A percentile compares a stretch with the other conserved stretches of the same genome.
phyloP scores from a whole-genome alignment of 805 yeast species.

The Cephaloascus fragrans region DNA sequence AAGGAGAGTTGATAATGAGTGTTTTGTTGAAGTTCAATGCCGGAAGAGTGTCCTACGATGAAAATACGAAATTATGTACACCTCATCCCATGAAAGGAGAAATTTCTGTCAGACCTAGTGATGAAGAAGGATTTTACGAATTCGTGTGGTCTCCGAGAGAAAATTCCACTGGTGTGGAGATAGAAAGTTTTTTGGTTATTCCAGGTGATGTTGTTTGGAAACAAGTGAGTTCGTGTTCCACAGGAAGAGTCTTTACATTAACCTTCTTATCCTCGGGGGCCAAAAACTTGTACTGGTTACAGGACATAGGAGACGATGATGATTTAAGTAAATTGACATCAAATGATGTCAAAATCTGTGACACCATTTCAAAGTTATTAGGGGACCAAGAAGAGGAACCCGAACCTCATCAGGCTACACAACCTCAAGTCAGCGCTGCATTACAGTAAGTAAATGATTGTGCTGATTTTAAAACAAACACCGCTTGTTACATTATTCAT shows the following conservation, averaged over 20 bases:
- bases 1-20: too few relatives aligned
- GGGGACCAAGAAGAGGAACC: slow-evolving; percentile 16
- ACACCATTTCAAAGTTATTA: slow-evolving; percentile 38
- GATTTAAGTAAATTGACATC: slow-evolving; percentile 45
- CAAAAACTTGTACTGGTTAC: slow-evolving; percentile 62
- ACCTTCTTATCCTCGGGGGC: slow-evolving; percentile 57
- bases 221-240: slow-evolving; percentile 54
- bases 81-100: slow-evolving; percentile 67
- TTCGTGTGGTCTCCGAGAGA: slow-evolving; percentile 69
- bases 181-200: slow-evolving; percentile 60
- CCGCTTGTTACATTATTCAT: too few relatives aligned
- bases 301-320: slow-evolving; percentile 61
- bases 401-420: too few relatives aligned
- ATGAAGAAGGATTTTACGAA: slow-evolving; percentile 60
- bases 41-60: slow-evolving; percentile 63
- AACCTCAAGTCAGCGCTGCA: too few relatives aligned
- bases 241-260: slow-evolving; percentile 71
- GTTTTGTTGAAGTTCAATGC: slow-evolving; percentile 49
- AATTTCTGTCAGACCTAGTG: slow-evolving; percentile 48
- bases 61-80: slow-evolving; percentile 49
- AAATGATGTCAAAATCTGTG: slow-evolving; percentile 43
- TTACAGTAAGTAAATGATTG: too few relatives aligned
- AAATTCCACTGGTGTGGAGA: slow-evolving; percentile 31
- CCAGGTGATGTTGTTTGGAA: slow-evolving; percentile 83
- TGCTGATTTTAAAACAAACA: too few relatives aligned